A percentile compares a stretch with the other conserved stretches of the same genome.
Evolutionary conservation across 1,139 yeast species (phyloP).

Genomic region (Pneumocystis sp.): DNA sequence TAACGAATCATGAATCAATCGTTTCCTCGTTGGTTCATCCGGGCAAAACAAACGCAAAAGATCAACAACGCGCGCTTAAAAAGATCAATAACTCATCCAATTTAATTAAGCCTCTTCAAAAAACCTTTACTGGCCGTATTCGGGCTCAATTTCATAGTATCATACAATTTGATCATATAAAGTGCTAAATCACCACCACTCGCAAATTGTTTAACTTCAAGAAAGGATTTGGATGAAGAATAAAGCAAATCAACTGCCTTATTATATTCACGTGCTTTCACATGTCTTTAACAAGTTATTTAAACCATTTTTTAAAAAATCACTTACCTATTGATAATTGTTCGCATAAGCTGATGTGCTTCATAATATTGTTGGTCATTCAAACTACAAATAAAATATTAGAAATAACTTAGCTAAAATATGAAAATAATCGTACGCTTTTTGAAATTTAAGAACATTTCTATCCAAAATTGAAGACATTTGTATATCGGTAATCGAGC

Average conservation of each 20-base stretch:
- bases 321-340: background rate
- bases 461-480: background rate
- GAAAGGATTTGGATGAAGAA: background rate
- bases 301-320: background rate
- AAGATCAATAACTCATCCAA: background rate
- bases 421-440: background rate
- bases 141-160: background rate
- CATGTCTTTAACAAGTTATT: background rate
- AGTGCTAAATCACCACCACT: slow-evolving; percentile 1
- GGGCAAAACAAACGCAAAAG: background rate
- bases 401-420: background rate
- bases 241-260: background rate
- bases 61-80: background rate
- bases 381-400: background rate
- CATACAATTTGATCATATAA: background rate
- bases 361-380: slow-evolving; percentile 1
- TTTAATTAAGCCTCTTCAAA: background rate
- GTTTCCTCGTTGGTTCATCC: background rate
- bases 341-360: background rate
- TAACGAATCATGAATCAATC: background rate
- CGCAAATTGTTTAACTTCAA: background rate
- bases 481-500: background rate
- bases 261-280: background rate
- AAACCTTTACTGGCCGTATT: background rate
- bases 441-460: background rate